phyloP scores from a whole-genome alignment of 2,329 filamentous ascomycete genomes.

The Fusarium pseudocircinatum region DNA sequence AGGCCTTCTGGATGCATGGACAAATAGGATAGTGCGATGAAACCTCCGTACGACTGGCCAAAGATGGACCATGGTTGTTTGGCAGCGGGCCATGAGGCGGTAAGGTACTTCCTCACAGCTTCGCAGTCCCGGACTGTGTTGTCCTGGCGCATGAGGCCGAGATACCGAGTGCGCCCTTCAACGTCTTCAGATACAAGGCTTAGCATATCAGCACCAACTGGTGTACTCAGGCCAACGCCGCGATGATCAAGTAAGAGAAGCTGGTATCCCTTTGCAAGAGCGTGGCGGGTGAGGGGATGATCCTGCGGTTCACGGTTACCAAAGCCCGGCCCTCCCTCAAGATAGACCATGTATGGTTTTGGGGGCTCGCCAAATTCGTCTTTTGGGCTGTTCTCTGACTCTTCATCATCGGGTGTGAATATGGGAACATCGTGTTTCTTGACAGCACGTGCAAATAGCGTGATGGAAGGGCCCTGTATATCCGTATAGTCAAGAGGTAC shows the following conservation, averaged over 20 bases:
- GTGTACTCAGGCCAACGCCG: constrained; percentile 85
- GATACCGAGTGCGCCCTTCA: constrained; percentile 78
- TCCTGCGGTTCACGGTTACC: constrained; percentile 80
- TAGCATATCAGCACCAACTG: constrained; percentile 79
- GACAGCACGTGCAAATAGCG: constrained; percentile 81
- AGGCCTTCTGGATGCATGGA: constrained; percentile 81
- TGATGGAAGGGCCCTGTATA: constrained; percentile 68
- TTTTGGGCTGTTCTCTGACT: constrained; percentile 7
- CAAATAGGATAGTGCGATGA: constrained; percentile 84
- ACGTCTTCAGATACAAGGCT: constrained; percentile 65
- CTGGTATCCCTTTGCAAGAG: constrained; percentile 85
- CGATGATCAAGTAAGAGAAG: constrained; percentile 89
- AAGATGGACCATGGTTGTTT: constrained; percentile 85
- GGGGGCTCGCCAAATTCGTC: constrained; percentile 42
- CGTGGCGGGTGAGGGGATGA: constrained; percentile 72
- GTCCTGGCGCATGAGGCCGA: constrained; percentile 88
- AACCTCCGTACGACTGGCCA: constrained; percentile 93
- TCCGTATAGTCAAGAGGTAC: constrained; percentile 83
- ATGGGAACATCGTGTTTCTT: constrained; percentile 72
- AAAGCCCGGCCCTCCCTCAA: constrained; percentile 88
- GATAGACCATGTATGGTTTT: constrained; percentile 73
- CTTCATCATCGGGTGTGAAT: constrained; percentile 52
- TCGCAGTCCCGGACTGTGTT: constrained; percentile 91
- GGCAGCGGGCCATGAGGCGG: constrained; percentile 71
- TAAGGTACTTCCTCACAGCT: constrained; percentile 81